These are phyloP conservation scores for Chrysoporthe austroafricana DNA, from an alignment of 2,329 filamentous ascomycete genomes.

Conservation along the genomic window DNA sequence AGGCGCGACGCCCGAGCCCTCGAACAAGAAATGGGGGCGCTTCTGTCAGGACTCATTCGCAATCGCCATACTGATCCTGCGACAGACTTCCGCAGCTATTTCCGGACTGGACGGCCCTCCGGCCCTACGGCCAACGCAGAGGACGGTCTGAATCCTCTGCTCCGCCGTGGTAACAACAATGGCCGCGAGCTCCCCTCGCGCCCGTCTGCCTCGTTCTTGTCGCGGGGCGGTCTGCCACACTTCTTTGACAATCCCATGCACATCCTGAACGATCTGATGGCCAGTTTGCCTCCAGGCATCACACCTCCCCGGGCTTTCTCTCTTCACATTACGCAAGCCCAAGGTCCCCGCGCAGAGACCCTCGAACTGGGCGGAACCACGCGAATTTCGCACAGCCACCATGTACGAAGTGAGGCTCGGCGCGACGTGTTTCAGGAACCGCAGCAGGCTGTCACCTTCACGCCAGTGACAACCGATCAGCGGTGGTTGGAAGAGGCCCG, in stretches of 20 bases:
- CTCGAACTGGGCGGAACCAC: constrained; percentile 55
- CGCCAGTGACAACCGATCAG: constrained; percentile 68
- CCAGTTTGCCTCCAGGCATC: constrained; percentile 52
- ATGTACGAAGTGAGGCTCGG: constrained; percentile 51
- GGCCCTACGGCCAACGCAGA: constrained; percentile 64
- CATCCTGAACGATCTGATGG: constrained; percentile 60
- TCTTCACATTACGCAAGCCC: constrained; percentile 54
- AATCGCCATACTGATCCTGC: constrained; percentile 29
- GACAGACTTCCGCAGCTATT: constrained; percentile 53
- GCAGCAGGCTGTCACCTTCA: constrained; percentile 76
- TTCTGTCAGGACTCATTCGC: constrained; percentile 22
- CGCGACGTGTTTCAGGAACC: constrained; percentile 62
- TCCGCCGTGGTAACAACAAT: constrained; percentile 63
- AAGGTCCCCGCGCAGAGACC: constrained; percentile 51
- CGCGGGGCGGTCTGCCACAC: constrained; percentile 51
- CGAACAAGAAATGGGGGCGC: constrained; percentile 21
- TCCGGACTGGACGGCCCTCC: constrained; percentile 55
- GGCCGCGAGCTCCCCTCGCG: constrained; percentile 53
- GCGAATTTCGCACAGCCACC: constrained; percentile 41
- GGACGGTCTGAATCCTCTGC: constrained; percentile 84
- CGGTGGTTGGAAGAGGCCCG: constrained; percentile 91
- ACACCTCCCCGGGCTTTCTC: constrained; percentile 55
- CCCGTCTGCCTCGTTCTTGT: constrained; percentile 52
- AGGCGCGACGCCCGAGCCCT: constrained; percentile 19
- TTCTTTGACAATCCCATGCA: constrained; percentile 56